phyloP scores from a whole-genome alignment of 2,329 filamentous ascomycete species.

The Ramularia collo-cygni region DNA sequence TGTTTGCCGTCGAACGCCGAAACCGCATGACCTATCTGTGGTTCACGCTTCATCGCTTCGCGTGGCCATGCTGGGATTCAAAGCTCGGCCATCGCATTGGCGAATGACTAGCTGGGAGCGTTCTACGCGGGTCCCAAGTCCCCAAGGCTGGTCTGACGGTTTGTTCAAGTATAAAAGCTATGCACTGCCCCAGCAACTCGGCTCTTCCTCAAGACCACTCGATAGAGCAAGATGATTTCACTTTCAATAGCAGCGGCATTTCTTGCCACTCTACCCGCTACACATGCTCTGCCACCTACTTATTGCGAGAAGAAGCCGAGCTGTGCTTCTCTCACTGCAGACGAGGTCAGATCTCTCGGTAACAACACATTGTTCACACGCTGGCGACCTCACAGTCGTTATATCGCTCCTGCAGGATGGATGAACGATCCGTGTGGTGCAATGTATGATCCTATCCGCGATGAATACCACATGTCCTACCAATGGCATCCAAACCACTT shows the following conservation, averaged over 20 bases:
- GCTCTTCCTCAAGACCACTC: too few species aligned
- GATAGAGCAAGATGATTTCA: too few species aligned
- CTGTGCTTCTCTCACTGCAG: conserved; percentile 26
- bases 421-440: conserved; percentile 47
- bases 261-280: background rate
- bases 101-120: too few species aligned
- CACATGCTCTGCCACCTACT: background rate
- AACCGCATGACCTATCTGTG: too few species aligned
- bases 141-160: too few species aligned
- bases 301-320: conserved; percentile 1
- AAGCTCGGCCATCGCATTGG: too few species aligned
- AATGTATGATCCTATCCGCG: conserved; percentile 43
- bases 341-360: conserved; percentile 29
- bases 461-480: conserved; percentile 48
- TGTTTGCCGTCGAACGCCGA: too few species aligned
- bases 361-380: conserved; percentile 45
- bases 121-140: too few species aligned
- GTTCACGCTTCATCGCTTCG: too few species aligned
- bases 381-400: conserved; percentile 43
- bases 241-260: conserved; percentile 1
- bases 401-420: conserved; percentile 43
- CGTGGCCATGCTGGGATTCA: too few species aligned
- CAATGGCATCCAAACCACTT: conserved; percentile 46
- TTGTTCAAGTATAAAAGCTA: too few species aligned
- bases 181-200: too few species aligned